These are phyloP conservation scores for Claviceps sp. DNA, from an alignment of 2,329 filamentous ascomycete genomes.

Conservation along the genomic window DNA sequence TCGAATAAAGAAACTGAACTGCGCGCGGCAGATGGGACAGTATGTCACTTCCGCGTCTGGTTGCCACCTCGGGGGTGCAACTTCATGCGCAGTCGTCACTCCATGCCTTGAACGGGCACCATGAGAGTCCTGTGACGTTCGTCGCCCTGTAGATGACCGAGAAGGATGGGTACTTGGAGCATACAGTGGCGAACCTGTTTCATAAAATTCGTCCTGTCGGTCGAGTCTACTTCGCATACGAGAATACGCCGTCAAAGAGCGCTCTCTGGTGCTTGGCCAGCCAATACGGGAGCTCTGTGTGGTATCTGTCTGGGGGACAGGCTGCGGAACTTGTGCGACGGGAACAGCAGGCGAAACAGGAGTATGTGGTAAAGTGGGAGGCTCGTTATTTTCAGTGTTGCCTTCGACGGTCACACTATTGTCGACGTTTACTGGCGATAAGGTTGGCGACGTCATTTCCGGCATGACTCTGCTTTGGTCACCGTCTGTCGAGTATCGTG, in stretches of 20 bases:
- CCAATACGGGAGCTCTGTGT: neutral
- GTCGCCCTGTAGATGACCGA: neutral
- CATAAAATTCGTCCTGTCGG: neutral
- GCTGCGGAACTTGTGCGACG: neutral
- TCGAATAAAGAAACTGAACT: slow-evolving; percentile 74
- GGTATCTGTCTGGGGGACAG: neutral
- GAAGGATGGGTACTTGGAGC: neutral
- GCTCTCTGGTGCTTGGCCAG: neutral
- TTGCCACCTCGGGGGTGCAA: slow-evolving; percentile 69
- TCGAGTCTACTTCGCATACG: neutral
- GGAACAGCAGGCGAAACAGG: neutral
- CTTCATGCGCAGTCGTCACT: slow-evolving; percentile 18
- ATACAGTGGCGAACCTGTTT: neutral
- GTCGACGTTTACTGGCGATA: neutral
- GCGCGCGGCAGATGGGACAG: slow-evolving; percentile 71
- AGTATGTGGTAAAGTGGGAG: neutral
- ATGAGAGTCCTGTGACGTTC: neutral
- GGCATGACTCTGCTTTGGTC: neutral
- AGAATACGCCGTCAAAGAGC: neutral
- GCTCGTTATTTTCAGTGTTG: neutral
- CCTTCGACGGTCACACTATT: neutral
- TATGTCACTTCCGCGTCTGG: slow-evolving; percentile 69
- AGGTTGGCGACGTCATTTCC: neutral
- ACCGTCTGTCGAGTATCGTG: neutral
- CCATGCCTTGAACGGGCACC: neutral